Percentiles rank a stretch among this genome's conserved stretches.
Conservation (phyloP, 169 alveolate genomes). For the Plasmodium gonderi region DNA sequence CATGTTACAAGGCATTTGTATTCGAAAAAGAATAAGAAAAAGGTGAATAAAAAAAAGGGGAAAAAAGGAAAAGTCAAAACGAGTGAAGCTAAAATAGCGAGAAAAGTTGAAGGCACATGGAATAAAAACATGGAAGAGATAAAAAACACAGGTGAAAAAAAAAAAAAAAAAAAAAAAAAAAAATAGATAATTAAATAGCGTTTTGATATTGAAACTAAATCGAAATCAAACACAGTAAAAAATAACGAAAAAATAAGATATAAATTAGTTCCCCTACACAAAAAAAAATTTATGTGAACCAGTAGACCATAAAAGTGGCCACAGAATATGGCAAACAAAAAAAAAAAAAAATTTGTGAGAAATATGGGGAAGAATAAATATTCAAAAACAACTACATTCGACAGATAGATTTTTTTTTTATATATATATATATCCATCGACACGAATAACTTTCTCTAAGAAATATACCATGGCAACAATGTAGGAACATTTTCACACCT, state of each 20-base stretch:
- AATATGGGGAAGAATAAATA: not conserved
- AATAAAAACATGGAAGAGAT: not conserved
- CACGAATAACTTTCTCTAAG: not conserved
- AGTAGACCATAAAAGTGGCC: not conserved
- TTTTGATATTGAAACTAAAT: not conserved
- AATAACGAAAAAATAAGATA: not conserved
- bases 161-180: not conserved
- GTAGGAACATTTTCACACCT: constrained; percentile 3
- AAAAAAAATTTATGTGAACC: too few relatives aligned
- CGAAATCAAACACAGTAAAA: too few relatives aligned
- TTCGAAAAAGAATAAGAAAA: constrained; percentile 7
- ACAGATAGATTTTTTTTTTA: not conserved
- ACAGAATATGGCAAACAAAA: not conserved
- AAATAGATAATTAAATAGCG: not conserved
- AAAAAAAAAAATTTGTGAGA: too few relatives aligned
- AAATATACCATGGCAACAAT: not conserved
- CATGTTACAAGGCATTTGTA: not conserved
- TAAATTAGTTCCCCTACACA: too few relatives aligned
- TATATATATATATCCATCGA: not conserved
- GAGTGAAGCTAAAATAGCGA: not conserved
- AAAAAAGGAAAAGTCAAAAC: constrained; percentile 10
- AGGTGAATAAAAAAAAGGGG: not conserved
- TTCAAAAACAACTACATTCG: not conserved
- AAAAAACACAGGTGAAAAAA: not conserved
- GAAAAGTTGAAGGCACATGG: not conserved